A percentile compares a stretch with the other conserved stretches of the same genome.
phyloP scores from a whole-genome alignment of 1,284 basidiomycete genomes.

The Fomitopsis schrenkii region DNA sequence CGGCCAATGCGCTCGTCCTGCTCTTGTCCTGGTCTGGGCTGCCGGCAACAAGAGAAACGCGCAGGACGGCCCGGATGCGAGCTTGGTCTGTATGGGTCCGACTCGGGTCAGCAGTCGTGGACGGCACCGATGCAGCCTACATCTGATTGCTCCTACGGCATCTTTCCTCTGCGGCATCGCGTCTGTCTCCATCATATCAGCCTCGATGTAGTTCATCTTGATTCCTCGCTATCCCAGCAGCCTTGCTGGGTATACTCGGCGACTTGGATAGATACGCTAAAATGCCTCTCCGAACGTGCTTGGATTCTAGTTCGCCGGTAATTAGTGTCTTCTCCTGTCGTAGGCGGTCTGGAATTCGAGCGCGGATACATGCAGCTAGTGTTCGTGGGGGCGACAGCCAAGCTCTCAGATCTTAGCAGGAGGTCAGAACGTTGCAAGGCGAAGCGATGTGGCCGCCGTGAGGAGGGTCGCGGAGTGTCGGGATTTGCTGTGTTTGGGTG shows the following conservation, averaged over 20 bases:
- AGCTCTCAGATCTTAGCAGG: neutral
- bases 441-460: too few species aligned
- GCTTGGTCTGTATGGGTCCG: neutral
- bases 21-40: neutral
- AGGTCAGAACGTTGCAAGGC: neutral
- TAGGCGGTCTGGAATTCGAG: too few species aligned
- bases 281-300: too few species aligned
- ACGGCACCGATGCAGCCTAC: neutral
- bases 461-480: neutral
- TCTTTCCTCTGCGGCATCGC: neutral
- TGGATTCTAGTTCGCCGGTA: too few species aligned
- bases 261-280: too few species aligned
- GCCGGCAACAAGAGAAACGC: neutral
- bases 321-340: too few species aligned
- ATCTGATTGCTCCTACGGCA: neutral
- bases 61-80: neutral
- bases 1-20: neutral
- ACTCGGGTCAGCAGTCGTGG: neutral
- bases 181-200: too few species aligned
- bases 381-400: neutral
- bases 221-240: too few species aligned
- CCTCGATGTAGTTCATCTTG: too few species aligned
- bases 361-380: too few species aligned
- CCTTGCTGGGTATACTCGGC: too few species aligned
- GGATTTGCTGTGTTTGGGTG: neutral